These are phyloP conservation scores for Hygrocybe punicea DNA, from an alignment of 768 basidiomycete species.

Conservation along the genomic window DNA sequence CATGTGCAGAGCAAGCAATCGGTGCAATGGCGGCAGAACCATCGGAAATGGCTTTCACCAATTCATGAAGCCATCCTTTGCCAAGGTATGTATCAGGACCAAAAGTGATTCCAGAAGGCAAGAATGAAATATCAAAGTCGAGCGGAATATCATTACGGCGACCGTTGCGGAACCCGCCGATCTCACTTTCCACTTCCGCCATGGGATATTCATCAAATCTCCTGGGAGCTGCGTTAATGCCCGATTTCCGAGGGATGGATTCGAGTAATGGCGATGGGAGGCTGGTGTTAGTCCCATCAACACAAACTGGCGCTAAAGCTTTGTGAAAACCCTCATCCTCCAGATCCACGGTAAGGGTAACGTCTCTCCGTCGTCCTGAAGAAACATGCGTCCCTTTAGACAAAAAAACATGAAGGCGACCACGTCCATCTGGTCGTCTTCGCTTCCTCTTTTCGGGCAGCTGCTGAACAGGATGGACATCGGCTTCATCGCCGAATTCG, in stretches of 20 bases:
- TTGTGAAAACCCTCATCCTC: slow-evolving; percentile 44
- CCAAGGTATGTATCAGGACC: slow-evolving; percentile 50
- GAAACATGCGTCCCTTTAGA: slow-evolving; percentile 38
- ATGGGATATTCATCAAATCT: background rate
- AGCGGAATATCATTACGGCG: slow-evolving; percentile 7
- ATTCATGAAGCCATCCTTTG: slow-evolving; percentile 57
- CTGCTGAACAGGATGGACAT: slow-evolving; percentile 12
- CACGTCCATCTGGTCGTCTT: slow-evolving; percentile 23
- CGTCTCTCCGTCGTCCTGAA: slow-evolving; percentile 32
- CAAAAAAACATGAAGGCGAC: slow-evolving; percentile 40
- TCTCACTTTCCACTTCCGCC: background rate
- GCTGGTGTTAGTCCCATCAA: background rate
- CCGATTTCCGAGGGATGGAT: background rate
- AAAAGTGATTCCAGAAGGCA: slow-evolving; percentile 55
- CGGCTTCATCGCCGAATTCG: too few relatives aligned
- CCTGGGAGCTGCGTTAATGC: background rate
- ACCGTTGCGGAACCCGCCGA: slow-evolving; percentile 2
- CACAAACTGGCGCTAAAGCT: slow-evolving; percentile 36
- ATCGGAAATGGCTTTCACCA: slow-evolving; percentile 41
- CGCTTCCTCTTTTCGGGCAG: slow-evolving; percentile 26
- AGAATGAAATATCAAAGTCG: slow-evolving; percentile 51
- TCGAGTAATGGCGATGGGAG: background rate
- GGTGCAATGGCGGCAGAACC: slow-evolving; percentile 30
- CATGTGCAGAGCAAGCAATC: slow-evolving; percentile 31
- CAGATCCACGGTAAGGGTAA: slow-evolving; percentile 40